These are phyloP conservation scores for Globisporangium uncinulatum DNA, from an alignment of 352 stramenopile genomes.

Conservation along the genomic window DNA sequence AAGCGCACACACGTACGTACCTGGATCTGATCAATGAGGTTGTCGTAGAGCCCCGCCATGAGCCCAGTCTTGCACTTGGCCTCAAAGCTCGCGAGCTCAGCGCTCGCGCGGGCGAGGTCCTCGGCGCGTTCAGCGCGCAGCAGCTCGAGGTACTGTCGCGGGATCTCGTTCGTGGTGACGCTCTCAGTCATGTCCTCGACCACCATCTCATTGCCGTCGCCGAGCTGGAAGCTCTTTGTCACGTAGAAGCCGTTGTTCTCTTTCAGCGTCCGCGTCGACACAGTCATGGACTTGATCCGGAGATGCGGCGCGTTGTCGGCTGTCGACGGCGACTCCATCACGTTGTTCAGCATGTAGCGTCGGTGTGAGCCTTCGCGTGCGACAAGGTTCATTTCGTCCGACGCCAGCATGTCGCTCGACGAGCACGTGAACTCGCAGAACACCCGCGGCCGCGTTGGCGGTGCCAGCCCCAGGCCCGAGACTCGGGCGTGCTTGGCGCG, in stretches of 20 bases:
- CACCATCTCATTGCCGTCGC: slow-evolving; percentile 67
- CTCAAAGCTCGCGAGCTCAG: slow-evolving; percentile 62
- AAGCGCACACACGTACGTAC: not conserved
- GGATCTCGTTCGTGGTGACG: slow-evolving; percentile 70
- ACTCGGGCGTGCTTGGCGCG: slow-evolving; percentile 45
- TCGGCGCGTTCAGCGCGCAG: slow-evolving; percentile 66
- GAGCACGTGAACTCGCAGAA: slow-evolving; percentile 81
- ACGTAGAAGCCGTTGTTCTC: slow-evolving; percentile 75
- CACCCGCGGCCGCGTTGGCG: slow-evolving; percentile 51
- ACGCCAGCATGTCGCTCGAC: slow-evolving; percentile 43
- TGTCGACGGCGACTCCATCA: slow-evolving; percentile 13
- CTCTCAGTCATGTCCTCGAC: slow-evolving; percentile 83
- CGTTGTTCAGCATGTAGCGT: slow-evolving; percentile 23
- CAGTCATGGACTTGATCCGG: slow-evolving; percentile 66
- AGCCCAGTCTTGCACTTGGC: slow-evolving; percentile 79
- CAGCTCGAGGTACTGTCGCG: slow-evolving; percentile 73
- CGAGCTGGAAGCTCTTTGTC: slow-evolving; percentile 81
- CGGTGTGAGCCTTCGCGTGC: slow-evolving; percentile 52
- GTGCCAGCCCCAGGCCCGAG: slow-evolving; percentile 51
- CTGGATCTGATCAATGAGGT: slow-evolving; percentile 83
- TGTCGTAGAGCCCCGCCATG: slow-evolving; percentile 78
- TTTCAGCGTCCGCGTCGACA: slow-evolving; percentile 64
- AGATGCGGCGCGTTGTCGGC: slow-evolving; percentile 30
- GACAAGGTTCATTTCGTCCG: slow-evolving; percentile 54
- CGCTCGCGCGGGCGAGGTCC: slow-evolving; percentile 50